These are phyloP conservation scores for Medicago ruthenica DNA, from an alignment of 306 rosid genomes.

Conservation along the genomic window DNA sequence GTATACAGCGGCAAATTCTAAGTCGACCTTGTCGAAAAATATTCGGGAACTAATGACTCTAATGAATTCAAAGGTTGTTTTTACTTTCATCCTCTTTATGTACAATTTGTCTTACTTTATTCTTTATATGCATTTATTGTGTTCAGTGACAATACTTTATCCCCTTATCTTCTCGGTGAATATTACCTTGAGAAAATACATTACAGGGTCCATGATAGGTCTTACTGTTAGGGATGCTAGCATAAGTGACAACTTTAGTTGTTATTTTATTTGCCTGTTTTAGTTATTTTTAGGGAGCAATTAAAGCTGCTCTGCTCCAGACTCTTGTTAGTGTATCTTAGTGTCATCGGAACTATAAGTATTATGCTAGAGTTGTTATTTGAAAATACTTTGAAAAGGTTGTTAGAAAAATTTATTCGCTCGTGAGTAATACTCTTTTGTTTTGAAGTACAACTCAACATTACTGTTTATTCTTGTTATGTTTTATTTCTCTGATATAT, in stretches of 20 bases:
- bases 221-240: too few relatives aligned
- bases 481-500: slow-evolving; percentile 45
- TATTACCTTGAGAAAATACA: slow-evolving; percentile 2
- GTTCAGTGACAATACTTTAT: background rate
- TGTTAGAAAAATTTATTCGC: too few relatives aligned
- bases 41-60: slow-evolving; percentile 67
- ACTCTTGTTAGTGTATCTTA: too few relatives aligned
- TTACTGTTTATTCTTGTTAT: slow-evolving; percentile 11
- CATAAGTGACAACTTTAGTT: too few relatives aligned
- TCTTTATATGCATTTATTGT: slow-evolving; percentile 5
- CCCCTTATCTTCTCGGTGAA: slow-evolving; percentile 2
- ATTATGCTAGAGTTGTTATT: too few relatives aligned
- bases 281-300: too few relatives aligned
- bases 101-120: background rate
- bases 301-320: too few relatives aligned
- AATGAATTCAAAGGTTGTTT: slow-evolving; percentile 82
- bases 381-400: too few relatives aligned
- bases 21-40: slow-evolving; percentile 47
- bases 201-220: background rate
- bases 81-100: slow-evolving; percentile 18
- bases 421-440: too few relatives aligned
- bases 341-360: too few relatives aligned
- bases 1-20: slow-evolving; percentile 61
- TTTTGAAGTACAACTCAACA: too few relatives aligned
- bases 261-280: too few relatives aligned